phyloP scores from a whole-genome alignment of 495 filamentous ascomycete genomes.

The Lasiosphaeriaceae sp. region DNA sequence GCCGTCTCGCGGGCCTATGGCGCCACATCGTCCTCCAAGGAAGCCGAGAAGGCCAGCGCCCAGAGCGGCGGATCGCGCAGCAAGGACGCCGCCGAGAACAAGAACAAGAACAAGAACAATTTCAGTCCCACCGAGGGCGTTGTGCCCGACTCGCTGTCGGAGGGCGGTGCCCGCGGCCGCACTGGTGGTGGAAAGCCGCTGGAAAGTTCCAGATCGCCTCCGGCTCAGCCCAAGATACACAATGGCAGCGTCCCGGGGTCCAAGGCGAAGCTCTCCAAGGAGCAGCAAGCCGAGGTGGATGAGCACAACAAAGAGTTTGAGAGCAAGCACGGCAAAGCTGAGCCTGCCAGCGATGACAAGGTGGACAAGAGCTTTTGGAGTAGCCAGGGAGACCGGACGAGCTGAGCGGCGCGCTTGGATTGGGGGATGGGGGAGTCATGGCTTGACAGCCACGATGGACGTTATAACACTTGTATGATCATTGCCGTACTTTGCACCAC shows the following conservation, averaged over 20 bases:
- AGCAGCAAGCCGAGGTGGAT: conserved; percentile 48
- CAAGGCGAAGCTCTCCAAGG: conserved; percentile 34
- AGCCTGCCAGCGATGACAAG: conserved; percentile 38
- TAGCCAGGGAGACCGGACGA: conserved; percentile 8
- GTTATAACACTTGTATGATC: too few species aligned
- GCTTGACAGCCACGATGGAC: too few species aligned
- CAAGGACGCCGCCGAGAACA: conserved; percentile 45
- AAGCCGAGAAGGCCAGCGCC: conserved; percentile 39
- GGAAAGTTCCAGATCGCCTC: conserved; percentile 35
- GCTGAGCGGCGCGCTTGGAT: too few species aligned
- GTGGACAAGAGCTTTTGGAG: conserved; percentile 49
- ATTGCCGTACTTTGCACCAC: too few species aligned
- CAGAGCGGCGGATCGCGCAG: conserved; percentile 42
- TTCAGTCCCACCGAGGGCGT: neutral
- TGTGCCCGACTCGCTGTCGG: conserved; percentile 22
- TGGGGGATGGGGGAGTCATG: too few species aligned
- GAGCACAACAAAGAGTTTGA: conserved; percentile 51
- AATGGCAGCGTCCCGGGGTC: conserved; percentile 34
- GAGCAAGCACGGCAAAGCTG: conserved; percentile 40
- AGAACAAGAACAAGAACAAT: conserved; percentile 10
- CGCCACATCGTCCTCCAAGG: conserved; percentile 20
- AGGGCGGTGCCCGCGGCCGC: conserved; percentile 29
- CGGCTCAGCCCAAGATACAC: conserved; percentile 43
- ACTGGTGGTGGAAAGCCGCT: conserved; percentile 39
- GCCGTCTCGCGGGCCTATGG: neutral